phyloP scores from a whole-genome alignment of 2,329 filamentous ascomycete species.

The Thermomyces lanuginosus region DNA sequence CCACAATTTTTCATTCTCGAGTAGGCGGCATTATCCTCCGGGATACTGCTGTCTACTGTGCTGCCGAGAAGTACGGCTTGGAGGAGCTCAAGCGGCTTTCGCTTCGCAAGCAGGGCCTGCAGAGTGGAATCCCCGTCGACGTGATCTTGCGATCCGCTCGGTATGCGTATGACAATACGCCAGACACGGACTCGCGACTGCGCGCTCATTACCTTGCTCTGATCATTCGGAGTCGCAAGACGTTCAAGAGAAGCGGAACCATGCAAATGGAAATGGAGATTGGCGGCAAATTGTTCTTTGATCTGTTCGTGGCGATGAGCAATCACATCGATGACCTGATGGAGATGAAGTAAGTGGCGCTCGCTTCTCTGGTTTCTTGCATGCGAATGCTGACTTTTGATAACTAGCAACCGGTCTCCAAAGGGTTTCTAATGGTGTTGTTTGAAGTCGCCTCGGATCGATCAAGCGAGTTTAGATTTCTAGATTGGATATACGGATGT shows the following conservation, averaged over 20 bases:
- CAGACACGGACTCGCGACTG: conserved; percentile 78
- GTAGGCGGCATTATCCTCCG: conserved; percentile 63
- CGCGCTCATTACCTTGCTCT: conserved; percentile 94
- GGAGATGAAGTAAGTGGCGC: conserved; percentile 55
- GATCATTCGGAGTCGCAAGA: conserved; percentile 93
- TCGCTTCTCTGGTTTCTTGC: conserved; percentile 6
- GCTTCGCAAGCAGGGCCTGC: conserved; percentile 85
- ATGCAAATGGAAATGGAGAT: conserved; percentile 98
- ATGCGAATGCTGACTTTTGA: conserved; percentile 10
- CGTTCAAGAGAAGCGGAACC: conserved; percentile 94
- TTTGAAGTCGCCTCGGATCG: conserved; percentile 11
- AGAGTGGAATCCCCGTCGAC: conserved; percentile 79
- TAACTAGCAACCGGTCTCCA: conserved; percentile 37
- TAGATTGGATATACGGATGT: conserved; percentile 13
- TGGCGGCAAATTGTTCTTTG: conserved; percentile 90
- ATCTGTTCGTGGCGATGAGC: conserved; percentile 95
- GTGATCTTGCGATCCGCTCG: conserved; percentile 84
- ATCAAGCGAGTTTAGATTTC: conserved; percentile 19
- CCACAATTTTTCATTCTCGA: conserved; percentile 62
- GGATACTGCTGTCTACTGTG: conserved; percentile 89
- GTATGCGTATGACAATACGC: conserved; percentile 90
- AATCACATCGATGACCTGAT: conserved; percentile 95
- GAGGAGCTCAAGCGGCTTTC: conserved; percentile 83
- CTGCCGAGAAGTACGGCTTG: conserved; percentile 76
- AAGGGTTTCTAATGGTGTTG: conserved; percentile 33